A percentile compares a stretch with the other conserved stretches of the same genome.
phyloP scores from a whole-genome alignment of 345 rosid species.

The Populus euphratica region DNA sequence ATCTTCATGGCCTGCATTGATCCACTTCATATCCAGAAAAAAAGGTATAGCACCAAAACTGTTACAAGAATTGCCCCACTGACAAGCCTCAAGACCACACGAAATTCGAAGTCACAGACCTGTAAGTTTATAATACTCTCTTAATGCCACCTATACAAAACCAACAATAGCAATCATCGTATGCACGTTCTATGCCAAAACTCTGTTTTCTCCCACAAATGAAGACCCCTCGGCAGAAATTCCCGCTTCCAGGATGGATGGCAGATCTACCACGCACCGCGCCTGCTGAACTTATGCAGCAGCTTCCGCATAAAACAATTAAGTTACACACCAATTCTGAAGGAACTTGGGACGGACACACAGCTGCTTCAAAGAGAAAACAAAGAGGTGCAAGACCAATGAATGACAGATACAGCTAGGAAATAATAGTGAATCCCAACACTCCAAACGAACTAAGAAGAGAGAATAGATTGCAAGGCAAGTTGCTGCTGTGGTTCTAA shows the following conservation, averaged over 20 bases:
- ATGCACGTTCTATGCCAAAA: conserved; percentile 14
- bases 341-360: neutral
- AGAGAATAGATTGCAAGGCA: conserved; percentile 82
- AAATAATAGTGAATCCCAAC: neutral
- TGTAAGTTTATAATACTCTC: too few relatives aligned
- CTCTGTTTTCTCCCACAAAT: conserved; percentile 2
- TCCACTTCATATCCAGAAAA: too few relatives aligned
- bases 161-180: conserved; percentile 8
- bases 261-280: neutral
- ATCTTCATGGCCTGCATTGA: too few relatives aligned
- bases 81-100: conserved; percentile 33
- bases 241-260: neutral
- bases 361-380: neutral
- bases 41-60: conserved; percentile 35
- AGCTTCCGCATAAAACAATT: conserved; percentile 4
- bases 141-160: too few relatives aligned
- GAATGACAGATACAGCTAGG: conserved; percentile 12
- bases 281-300: neutral
- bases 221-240: conserved; percentile 4
- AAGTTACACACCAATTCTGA: neutral
- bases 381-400: neutral
- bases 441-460: conserved; percentile 38
- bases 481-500: conserved; percentile 93
- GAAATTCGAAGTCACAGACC: too few relatives aligned
- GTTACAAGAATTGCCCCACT: conserved; percentile 37